Evolutionary conservation across 495 filamentous ascomycete species (phyloP).

Genomic region (Penicillium atrosanguineum): DNA sequence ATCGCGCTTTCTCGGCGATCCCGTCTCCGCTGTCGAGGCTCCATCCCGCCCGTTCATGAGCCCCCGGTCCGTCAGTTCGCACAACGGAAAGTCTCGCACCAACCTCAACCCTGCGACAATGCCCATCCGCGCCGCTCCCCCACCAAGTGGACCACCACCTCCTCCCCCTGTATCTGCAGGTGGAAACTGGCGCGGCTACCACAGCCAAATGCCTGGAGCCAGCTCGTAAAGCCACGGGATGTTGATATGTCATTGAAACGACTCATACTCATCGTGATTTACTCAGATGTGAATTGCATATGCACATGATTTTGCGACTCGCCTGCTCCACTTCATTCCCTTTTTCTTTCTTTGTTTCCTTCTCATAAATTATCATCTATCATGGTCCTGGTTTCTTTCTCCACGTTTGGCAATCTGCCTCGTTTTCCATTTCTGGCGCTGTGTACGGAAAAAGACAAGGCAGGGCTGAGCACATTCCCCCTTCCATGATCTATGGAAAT

Average conservation of each 20-base stretch:
- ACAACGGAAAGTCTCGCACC: constrained; percentile 35
- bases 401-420: background rate
- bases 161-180: constrained; percentile 35
- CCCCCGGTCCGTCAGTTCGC: constrained; percentile 39
- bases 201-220: constrained; percentile 22
- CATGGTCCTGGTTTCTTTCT: background rate
- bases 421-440: background rate
- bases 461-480: background rate
- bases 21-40: constrained; percentile 37
- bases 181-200: constrained; percentile 34
- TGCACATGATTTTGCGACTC: constrained; percentile 6
- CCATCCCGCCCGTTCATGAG: constrained; percentile 33
- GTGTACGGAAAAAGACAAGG: background rate
- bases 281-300: constrained; percentile 11
- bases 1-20: constrained; percentile 36
- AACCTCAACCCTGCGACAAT: constrained; percentile 38
- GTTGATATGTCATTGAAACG: constrained; percentile 3
- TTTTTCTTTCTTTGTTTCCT: background rate
- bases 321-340: background rate
- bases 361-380: background rate
- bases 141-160: constrained; percentile 40
- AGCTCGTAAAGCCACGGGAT: background rate
- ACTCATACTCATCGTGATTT: constrained; percentile 2
- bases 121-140: constrained; percentile 44
- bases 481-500: background rate